These are phyloP conservation scores for Lipomyces starkeyi DNA, from an alignment of 805 yeast species.

Conservation along the genomic window DNA sequence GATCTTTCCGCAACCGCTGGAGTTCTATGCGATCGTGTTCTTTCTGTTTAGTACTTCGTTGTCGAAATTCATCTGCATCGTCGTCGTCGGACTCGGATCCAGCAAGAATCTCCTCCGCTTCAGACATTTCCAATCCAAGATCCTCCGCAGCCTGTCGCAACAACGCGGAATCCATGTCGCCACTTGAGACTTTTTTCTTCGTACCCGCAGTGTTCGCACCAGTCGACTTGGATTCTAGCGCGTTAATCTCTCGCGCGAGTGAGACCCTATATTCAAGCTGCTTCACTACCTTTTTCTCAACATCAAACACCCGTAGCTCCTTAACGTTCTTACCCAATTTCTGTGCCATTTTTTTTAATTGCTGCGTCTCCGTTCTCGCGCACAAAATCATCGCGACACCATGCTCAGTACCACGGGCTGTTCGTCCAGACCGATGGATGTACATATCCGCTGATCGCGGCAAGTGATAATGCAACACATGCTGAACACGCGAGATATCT, in stretches of 20 bases:
- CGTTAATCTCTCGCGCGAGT: conserved; percentile 77
- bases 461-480: conserved; percentile 93
- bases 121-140: conserved; percentile 81
- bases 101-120: conserved; percentile 64
- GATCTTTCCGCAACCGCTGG: conserved; percentile 39
- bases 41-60: conserved; percentile 12
- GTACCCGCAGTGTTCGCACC: conserved; percentile 44
- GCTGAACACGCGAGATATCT: conserved; percentile 88
- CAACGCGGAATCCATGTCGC: conserved; percentile 69
- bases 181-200: conserved; percentile 51
- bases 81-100: conserved; percentile 40
- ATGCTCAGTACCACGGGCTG: conserved; percentile 87
- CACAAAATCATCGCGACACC: conserved; percentile 96
- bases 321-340: conserved; percentile 55
- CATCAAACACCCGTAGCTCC: conserved; percentile 68
- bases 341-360: conserved; percentile 79
- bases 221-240: conserved; percentile 64
- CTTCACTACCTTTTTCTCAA: conserved; percentile 73
- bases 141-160: conserved; percentile 90
- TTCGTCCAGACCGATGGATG: conserved; percentile 95
- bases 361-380: conserved; percentile 91
- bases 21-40: conserved; percentile 21
- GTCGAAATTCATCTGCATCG: conserved; percentile 39
- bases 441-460: conserved; percentile 95
- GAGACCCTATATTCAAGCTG: conserved; percentile 72